A percentile compares a stretch with the other conserved stretches of the same genome.
phyloP scores from a whole-genome alignment of 768 basidiomycete species.

The Galerina sulciceps region DNA sequence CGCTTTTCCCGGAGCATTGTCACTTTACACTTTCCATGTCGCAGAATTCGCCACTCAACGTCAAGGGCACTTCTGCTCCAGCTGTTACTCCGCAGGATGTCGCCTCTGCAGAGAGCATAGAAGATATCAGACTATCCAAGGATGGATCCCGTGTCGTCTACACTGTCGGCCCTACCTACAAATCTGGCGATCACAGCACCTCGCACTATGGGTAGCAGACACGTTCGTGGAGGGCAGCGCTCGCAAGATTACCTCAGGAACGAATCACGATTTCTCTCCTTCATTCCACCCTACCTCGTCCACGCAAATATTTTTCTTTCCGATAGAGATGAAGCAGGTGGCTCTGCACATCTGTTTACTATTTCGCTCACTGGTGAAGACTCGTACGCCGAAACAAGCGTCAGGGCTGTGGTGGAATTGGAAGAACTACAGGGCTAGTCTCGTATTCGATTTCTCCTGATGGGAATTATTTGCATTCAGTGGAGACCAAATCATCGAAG shows the following conservation, averaged over 20 bases:
- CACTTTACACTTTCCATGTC: too few relatives aligned
- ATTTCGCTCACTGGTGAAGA: background rate
- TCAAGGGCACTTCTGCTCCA: background rate
- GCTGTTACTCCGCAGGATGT: constrained; percentile 13
- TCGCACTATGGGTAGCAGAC: constrained; percentile 13
- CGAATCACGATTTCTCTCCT: constrained; percentile 6
- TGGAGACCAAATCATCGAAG: constrained; percentile 4
- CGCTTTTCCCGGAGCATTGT: too few relatives aligned
- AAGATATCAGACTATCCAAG: constrained; percentile 11
- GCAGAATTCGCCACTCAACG: too few relatives aligned
- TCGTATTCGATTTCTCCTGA: constrained; percentile 13
- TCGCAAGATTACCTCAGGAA: constrained; percentile 6
- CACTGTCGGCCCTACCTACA: constrained; percentile 8
- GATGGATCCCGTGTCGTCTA: constrained; percentile 11
- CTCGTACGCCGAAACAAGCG: background rate
- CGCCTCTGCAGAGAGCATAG: constrained; percentile 8
- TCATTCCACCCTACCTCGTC: constrained; percentile 8
- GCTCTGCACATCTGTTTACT: constrained; percentile 3
- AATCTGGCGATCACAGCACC: constrained; percentile 9
- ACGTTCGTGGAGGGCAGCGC: constrained; percentile 11
- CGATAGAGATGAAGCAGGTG: constrained; percentile 6
- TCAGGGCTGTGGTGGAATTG: constrained; percentile 1
- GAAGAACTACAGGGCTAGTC: background rate
- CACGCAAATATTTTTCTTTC: constrained; percentile 6
- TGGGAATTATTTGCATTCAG: constrained; percentile 7